Conservation (phyloP, 2,329 filamentous ascomycete genomes). For the Fusarium chlamydosporum region DNA sequence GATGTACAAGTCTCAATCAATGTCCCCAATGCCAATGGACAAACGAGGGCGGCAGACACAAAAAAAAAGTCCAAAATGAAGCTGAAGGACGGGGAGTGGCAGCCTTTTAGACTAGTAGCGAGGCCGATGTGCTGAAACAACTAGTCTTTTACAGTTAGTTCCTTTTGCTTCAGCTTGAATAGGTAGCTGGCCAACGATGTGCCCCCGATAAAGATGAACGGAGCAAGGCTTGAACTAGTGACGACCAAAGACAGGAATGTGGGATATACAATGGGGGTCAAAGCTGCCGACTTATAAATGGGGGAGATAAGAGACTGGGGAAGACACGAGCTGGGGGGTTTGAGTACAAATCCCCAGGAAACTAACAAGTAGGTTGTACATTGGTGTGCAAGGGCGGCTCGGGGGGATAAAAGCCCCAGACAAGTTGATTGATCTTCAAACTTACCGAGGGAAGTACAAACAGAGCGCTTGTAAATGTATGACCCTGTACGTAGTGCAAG, state of each 20-base stretch:
- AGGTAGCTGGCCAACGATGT: constrained; percentile 30
- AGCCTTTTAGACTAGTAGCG: constrained; percentile 34
- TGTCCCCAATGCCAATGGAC: constrained; percentile 4
- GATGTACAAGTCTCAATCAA: constrained; percentile 27
- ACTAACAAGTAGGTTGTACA: constrained; percentile 27
- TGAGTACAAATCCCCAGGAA: constrained; percentile 21
- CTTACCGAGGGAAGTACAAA: constrained; percentile 40
- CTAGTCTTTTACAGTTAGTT: constrained; percentile 39
- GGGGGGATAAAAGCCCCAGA: constrained; percentile 7
- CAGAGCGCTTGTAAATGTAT: constrained; percentile 16
- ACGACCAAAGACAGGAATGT: constrained; percentile 38
- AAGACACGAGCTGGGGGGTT: constrained; percentile 31
- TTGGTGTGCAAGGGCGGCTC: constrained; percentile 22
- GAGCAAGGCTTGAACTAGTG: constrained; percentile 23
- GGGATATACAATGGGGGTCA: constrained; percentile 41
- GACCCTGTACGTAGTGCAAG: constrained; percentile 36
- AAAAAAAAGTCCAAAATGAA: constrained; percentile 16
- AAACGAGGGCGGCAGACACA: constrained; percentile 4
- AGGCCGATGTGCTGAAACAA: constrained; percentile 14
- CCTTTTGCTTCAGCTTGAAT: constrained; percentile 17
- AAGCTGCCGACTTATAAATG: constrained; percentile 37
- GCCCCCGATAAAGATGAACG: constrained; percentile 40
- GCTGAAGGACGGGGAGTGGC: constrained; percentile 17
- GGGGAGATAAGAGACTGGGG: constrained; percentile 43
- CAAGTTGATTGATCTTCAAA: constrained; percentile 15